phyloP scores from a whole-genome alignment of 768 basidiomycete genomes.

The Psilocybe sp. region DNA sequence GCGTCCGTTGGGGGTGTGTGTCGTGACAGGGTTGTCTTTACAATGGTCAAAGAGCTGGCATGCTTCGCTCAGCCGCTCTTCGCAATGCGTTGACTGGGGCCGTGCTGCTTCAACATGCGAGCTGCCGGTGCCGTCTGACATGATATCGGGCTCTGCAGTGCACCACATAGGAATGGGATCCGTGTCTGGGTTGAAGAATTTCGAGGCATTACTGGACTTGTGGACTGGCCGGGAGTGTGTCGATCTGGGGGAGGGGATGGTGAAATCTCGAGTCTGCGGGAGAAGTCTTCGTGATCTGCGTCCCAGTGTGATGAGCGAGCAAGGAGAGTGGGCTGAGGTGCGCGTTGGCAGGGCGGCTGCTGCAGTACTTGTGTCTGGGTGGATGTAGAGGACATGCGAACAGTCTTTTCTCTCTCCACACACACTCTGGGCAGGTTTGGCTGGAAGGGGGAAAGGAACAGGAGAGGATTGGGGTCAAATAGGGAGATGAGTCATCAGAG shows the following conservation, averaged over 20 bases:
- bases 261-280: slow-evolving; percentile 68
- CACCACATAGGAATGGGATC: slow-evolving; percentile 63
- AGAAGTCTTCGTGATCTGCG: slow-evolving; percentile 71
- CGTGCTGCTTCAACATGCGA: slow-evolving; percentile 46
- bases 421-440: slow-evolving; percentile 44
- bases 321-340: slow-evolving; percentile 26
- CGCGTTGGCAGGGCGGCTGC: slow-evolving; percentile 19
- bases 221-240: slow-evolving; percentile 22
- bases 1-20: slow-evolving; percentile 44
- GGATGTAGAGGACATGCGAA: slow-evolving; percentile 27
- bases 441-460: slow-evolving; percentile 26
- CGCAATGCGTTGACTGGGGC: slow-evolving; percentile 15
- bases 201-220: slow-evolving; percentile 33
- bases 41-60: slow-evolving; percentile 85
- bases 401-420: slow-evolving; percentile 49
- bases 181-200: slow-evolving; percentile 71
- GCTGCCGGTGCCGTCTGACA: slow-evolving; percentile 56
- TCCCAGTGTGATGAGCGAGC: slow-evolving; percentile 39
- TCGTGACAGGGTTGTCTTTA: slow-evolving; percentile 81
- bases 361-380: slow-evolving; percentile 22
- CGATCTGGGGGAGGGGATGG: slow-evolving; percentile 37
- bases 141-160: slow-evolving; percentile 62
- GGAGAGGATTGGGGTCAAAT: slow-evolving; percentile 1
- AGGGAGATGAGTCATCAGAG: slow-evolving; percentile 37
- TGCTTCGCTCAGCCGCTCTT: slow-evolving; percentile 31